Conservation (phyloP, 116 monocot genomes). For the Dioscorea cayenensis region DNA sequence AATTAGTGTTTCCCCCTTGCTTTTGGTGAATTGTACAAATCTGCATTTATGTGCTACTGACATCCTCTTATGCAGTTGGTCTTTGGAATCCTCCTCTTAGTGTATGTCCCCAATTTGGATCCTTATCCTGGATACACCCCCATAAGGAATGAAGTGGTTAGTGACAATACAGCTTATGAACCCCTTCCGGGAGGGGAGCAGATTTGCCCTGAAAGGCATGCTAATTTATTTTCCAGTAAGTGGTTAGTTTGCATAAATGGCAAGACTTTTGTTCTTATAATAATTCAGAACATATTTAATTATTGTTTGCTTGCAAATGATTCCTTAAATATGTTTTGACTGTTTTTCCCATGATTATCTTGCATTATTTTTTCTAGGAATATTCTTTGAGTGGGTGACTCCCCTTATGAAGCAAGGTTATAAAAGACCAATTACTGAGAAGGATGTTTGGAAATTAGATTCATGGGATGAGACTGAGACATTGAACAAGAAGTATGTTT, state of each 20-base stretch:
- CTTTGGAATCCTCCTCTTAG: slow-evolving; percentile 67
- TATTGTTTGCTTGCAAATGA: too few relatives aligned
- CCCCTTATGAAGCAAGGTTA: slow-evolving; percentile 92
- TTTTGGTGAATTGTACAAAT: too few relatives aligned
- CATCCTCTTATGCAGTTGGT: slow-evolving; percentile 47
- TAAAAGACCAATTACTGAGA: slow-evolving; percentile 85
- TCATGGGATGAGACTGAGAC: slow-evolving; percentile 95
- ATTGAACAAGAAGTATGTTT: slow-evolving; percentile 47
- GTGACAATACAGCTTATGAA: slow-evolving; percentile 67
- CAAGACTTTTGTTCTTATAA: too few relatives aligned
- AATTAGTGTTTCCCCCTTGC: too few relatives aligned
- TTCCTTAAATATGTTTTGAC: background rate
- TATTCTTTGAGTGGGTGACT: slow-evolving; percentile 88
- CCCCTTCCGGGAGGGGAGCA: slow-evolving; percentile 71
- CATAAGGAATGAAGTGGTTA: slow-evolving; percentile 34
- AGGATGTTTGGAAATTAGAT: slow-evolving; percentile 98
- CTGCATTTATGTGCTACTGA: too few relatives aligned
- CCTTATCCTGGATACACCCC: slow-evolving; percentile 70
- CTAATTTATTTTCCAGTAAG: slow-evolving; percentile 74
- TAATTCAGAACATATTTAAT: too few relatives aligned
- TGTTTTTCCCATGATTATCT: background rate
- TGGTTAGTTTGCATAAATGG: background rate
- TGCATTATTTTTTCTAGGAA: slow-evolving; percentile 38
- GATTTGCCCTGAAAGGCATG: slow-evolving; percentile 83
- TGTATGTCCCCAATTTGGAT: slow-evolving; percentile 79